Percentiles rank a stretch among this genome's conserved stretches.
These are phyloP conservation scores for Phytophthora tubulina DNA, from an alignment of 352 stramenopile species.

Conservation along the genomic window DNA sequence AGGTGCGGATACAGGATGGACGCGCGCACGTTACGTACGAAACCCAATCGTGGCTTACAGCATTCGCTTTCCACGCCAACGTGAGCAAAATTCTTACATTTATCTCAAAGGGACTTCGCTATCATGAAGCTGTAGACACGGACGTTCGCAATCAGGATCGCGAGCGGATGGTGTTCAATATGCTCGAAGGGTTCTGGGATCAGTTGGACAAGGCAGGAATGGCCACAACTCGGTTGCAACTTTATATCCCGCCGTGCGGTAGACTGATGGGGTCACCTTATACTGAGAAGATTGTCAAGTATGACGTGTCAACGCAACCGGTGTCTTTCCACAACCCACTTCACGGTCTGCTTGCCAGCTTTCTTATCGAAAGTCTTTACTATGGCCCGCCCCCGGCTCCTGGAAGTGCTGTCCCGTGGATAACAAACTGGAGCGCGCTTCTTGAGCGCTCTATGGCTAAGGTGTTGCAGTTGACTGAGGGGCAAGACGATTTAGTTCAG, in stretches of 20 bases:
- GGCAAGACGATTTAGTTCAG: constrained; percentile 35
- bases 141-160: constrained; percentile 49
- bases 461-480: constrained; percentile 30
- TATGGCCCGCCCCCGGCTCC: constrained; percentile 48
- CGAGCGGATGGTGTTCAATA: constrained; percentile 72
- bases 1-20: constrained; percentile 78
- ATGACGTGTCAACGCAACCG: constrained; percentile 70
- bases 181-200: constrained; percentile 79
- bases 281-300: constrained; percentile 75
- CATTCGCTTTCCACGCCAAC: constrained; percentile 92
- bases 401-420: constrained; percentile 42
- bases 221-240: constrained; percentile 50
- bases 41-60: constrained; percentile 93
- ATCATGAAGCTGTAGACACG: constrained; percentile 52
- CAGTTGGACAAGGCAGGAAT: constrained; percentile 66
- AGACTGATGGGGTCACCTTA: constrained; percentile 58
- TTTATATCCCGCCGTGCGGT: constrained; percentile 71
- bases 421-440: constrained; percentile 61
- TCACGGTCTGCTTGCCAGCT: constrained; percentile 84
- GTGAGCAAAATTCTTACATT: constrained; percentile 73
- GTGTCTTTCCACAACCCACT: constrained; percentile 93
- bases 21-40: constrained; percentile 96
- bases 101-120: constrained; percentile 70
- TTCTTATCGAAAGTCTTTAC: constrained; percentile 84
- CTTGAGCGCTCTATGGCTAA: constrained; percentile 61